phyloP scores from a whole-genome alignment of 345 rosid species.

The Linum lewisii region DNA sequence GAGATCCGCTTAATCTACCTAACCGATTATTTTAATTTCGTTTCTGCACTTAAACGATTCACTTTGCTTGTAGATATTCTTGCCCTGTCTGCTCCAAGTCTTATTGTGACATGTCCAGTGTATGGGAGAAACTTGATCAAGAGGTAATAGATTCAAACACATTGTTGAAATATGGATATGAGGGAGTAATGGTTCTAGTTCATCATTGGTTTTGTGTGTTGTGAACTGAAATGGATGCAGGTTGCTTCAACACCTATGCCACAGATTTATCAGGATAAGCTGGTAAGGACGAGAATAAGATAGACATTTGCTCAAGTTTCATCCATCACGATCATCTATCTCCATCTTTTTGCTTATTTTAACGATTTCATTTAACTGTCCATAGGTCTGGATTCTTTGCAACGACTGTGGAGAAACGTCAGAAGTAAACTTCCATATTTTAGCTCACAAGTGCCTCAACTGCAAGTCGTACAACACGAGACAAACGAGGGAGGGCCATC shows the following conservation, averaged over 20 bases:
- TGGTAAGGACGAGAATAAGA: conserved; percentile 27
- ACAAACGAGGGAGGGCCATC: conserved; percentile 51
- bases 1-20: background rate
- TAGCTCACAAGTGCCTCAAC: conserved; percentile 59
- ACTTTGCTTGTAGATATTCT: conserved; percentile 40
- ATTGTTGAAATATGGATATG: background rate
- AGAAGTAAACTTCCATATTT: conserved; percentile 51
- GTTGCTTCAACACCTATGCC: conserved; percentile 81
- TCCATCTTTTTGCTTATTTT: background rate
- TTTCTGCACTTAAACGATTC: conserved; percentile 5
- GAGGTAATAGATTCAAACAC: conserved; percentile 36
- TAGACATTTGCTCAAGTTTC: background rate
- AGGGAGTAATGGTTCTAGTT: background rate
- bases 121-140: conserved; percentile 73
- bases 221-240: conserved; percentile 24
- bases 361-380: background rate
- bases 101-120: conserved; percentile 54
- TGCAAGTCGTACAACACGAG: conserved; percentile 77
- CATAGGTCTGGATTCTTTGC: conserved; percentile 86
- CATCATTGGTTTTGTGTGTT: background rate
- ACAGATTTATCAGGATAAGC: conserved; percentile 47
- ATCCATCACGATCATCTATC: too few species aligned
- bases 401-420: conserved; percentile 65
- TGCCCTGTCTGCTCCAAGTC: conserved; percentile 91
- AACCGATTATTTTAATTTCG: background rate